Percentiles rank a stretch among this genome's conserved stretches.
Conservation (phyloP, 129 eudicot genomes). For the Flaveria bidentis region DNA sequence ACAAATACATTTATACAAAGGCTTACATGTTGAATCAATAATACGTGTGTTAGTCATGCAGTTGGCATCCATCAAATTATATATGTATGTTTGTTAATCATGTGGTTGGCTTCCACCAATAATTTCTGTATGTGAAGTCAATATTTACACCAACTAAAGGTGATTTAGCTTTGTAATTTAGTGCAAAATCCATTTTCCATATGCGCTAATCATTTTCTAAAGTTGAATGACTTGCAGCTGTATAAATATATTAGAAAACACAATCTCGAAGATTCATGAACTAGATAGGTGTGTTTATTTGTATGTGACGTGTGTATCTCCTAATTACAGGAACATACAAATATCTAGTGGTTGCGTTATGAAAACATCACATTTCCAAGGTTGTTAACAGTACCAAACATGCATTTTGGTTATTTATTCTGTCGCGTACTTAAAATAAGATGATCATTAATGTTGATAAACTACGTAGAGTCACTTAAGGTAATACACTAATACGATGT, state of each 20-base stretch:
- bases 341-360: too few species aligned
- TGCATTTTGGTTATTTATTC: too few species aligned
- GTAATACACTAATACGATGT: too few species aligned
- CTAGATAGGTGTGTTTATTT: background rate
- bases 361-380: too few species aligned
- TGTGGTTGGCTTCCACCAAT: constrained; percentile 15
- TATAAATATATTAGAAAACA: background rate
- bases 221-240: constrained; percentile 33
- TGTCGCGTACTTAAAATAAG: too few species aligned
- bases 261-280: background rate
- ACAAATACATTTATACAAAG: too few species aligned
- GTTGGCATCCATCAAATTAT: constrained; percentile 1
- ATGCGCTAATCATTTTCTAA: constrained; percentile 17
- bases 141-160: constrained; percentile 32
- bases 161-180: constrained; percentile 24
- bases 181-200: constrained; percentile 38
- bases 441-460: too few species aligned
- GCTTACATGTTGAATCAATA: too few species aligned
- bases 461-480: too few species aligned
- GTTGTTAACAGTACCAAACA: too few species aligned
- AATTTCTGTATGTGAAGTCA: constrained; percentile 16
- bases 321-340: too few species aligned
- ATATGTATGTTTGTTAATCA: background rate
- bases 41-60: too few species aligned
- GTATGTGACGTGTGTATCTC: background rate